Conservation (phyloP, 23 red algal genomes). For the Pyropia haitanensis region DNA sequence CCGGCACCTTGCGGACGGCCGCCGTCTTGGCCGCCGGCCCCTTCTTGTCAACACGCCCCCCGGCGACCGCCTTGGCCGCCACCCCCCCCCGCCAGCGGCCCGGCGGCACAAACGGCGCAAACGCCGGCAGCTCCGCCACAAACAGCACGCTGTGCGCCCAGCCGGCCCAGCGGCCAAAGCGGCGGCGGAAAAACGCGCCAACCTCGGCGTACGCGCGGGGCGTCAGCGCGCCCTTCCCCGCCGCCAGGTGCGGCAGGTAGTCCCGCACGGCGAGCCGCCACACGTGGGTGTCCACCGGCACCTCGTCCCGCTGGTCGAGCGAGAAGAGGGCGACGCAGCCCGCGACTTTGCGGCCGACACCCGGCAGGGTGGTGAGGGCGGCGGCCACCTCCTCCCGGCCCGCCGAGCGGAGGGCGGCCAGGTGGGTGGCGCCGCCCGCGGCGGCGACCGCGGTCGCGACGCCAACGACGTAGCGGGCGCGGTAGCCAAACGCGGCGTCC, state of each 20-base stretch:
- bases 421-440: conserved; percentile 26
- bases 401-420: conserved; percentile 27
- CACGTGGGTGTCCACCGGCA: conserved; percentile 90
- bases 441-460: conserved; percentile 4
- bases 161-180: conserved; percentile 74
- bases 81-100: too few relatives aligned
- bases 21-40: too few relatives aligned
- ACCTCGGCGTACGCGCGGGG: conserved; percentile 48
- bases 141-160: conserved; percentile 74
- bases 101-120: neutral
- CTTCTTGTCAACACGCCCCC: too few relatives aligned
- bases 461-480: conserved; percentile 66
- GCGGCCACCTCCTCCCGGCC: conserved; percentile 31
- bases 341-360: conserved; percentile 92
- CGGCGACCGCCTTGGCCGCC: too few relatives aligned
- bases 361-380: conserved; percentile 42
- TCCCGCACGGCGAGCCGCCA: conserved; percentile 70
- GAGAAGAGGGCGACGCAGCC: conserved; percentile 75
- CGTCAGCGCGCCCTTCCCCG: conserved; percentile 63
- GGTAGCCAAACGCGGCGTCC: conserved; percentile 77
- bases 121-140: conserved; percentile 52
- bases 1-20: too few relatives aligned
- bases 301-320: conserved; percentile 66
- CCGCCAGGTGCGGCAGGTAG: conserved; percentile 49
- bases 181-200: conserved; percentile 58